Conservation (phyloP, 306 rosid genomes). For the Medicago lupulina region DNA sequence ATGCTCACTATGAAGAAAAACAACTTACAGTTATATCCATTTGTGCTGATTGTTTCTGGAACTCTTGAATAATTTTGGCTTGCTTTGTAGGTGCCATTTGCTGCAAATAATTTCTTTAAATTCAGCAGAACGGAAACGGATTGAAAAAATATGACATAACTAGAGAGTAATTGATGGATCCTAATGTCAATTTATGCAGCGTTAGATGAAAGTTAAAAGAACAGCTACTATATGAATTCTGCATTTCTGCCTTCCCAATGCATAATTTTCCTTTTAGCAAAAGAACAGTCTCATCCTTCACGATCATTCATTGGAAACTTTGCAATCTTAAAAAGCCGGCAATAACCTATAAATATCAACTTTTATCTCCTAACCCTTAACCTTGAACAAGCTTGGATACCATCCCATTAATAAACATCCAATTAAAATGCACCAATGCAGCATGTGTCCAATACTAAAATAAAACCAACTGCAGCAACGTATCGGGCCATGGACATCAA, state of each 20-base stretch:
- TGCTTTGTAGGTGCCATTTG: constrained; percentile 94
- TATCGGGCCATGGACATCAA: neutral
- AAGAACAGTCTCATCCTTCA: constrained; percentile 16
- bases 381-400: constrained; percentile 29
- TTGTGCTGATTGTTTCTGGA: constrained; percentile 93
- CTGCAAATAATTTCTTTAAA: constrained; percentile 58
- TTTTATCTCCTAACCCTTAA: constrained; percentile 19
- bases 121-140: constrained; percentile 32
- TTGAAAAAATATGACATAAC: neutral
- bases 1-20: constrained; percentile 14
- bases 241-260: constrained; percentile 25
- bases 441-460: neutral
- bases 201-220: constrained; percentile 5
- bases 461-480: neutral
- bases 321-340: constrained; percentile 11
- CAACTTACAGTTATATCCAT: constrained; percentile 97
- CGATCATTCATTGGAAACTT: constrained; percentile 32
- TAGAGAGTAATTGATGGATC: constrained; percentile 7
- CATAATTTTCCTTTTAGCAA: constrained; percentile 16
- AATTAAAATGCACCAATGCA: neutral
- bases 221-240: constrained; percentile 2
- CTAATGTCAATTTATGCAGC: constrained; percentile 25
- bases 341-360: constrained; percentile 22
- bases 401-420: constrained; percentile 25
- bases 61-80: constrained; percentile 73